Evolutionary conservation across 2,329 filamentous ascomycete genomes (phyloP), one percentile per base, ranked within the genome.

Genomic region (Hypoxylon rubiginosum): DNA sequence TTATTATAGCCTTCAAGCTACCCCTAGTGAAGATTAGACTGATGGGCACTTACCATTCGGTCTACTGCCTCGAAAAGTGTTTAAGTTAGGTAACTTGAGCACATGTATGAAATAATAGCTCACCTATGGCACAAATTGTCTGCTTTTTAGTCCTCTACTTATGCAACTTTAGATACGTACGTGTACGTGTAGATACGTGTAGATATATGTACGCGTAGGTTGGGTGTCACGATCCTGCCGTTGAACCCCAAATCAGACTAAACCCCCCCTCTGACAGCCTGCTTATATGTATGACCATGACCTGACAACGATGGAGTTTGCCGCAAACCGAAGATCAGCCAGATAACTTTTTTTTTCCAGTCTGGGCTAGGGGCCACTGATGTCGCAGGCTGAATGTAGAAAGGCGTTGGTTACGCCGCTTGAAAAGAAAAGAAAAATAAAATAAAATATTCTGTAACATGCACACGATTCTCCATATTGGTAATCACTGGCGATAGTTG

Each of bases 301-400:
- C 45, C 24, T 28, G 19, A 28, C 21, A 32, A 11, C 15, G 24
- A 28, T n/a, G 26, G 26, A 50, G 24, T n/a, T 45, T 45, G 41
- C 17, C 26, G 41, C 52, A 48, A 43, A 11, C 60, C 60, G 60
- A 58, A 30, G 30, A 53, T 63, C 34, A 46, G 30, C 36, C 50
- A 36, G 53, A 57, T 52, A 21, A 57, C 51, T 41, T 24, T 36
- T 59, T 34, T 24, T 36, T 59, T 34, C 54, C 50, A 55, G 34
- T 55, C 61, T 48, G 17, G 55, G 61, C 30, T 41, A 50, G 19
- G 19, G 39, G 34, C 28, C 57, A 41, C 60, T 17, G n/a, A 30
- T 34, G 48, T 30, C 10, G 48, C 8, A 17, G 7, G 17, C n/a
- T 11, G 39, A 19, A 28, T 48, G 13, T 5, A 39, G 34, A 41